These are phyloP conservation scores for Patellaria atrata DNA, from an alignment of 495 filamentous ascomycete species.

Conservation along the genomic window DNA sequence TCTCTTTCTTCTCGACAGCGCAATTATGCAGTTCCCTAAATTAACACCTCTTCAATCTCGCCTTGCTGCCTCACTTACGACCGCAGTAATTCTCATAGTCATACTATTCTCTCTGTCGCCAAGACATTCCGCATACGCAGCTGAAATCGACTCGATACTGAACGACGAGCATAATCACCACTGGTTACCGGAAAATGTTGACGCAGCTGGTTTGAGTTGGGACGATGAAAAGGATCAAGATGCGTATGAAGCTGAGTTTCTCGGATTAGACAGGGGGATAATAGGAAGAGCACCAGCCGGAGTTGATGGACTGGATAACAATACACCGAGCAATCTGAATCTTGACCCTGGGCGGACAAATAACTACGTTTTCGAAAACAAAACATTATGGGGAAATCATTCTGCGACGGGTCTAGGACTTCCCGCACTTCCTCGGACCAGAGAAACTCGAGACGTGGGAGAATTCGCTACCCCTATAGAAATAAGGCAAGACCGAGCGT, in stretches of 20 bases:
- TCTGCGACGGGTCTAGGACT: slow-evolving; percentile 22
- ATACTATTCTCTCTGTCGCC: slow-evolving; percentile 42
- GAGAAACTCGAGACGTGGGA: slow-evolving; percentile 2
- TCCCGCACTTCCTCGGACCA: slow-evolving; percentile 32
- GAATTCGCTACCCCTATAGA: not conserved
- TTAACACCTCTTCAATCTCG: slow-evolving; percentile 53
- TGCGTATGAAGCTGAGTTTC: slow-evolving; percentile 46
- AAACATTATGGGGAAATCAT: slow-evolving; percentile 27
- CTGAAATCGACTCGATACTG: slow-evolving; percentile 33
- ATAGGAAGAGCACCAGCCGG: slow-evolving; percentile 43
- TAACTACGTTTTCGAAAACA: slow-evolving; percentile 40
- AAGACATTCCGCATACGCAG: slow-evolving; percentile 44
- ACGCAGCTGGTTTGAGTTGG: slow-evolving; percentile 1
- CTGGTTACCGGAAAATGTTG: slow-evolving; percentile 18
- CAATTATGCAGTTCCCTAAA: slow-evolving; percentile 43
- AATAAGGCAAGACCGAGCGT: not conserved
- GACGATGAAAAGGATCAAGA: slow-evolving; percentile 26
- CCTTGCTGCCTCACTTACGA: slow-evolving; percentile 47
- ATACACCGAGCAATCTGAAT: slow-evolving; percentile 39
- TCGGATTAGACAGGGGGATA: slow-evolving; percentile 42
- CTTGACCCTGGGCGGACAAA: slow-evolving; percentile 43
- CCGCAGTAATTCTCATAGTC: slow-evolving; percentile 38
- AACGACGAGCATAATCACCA: slow-evolving; percentile 35
- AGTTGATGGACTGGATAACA: slow-evolving; percentile 43
- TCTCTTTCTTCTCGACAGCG: slow-evolving; percentile 1